Evolutionary conservation across 148 eudicot species (phyloP), one percentile per base, ranked within the genome.

Genomic region (Linanthus parryae): DNA sequence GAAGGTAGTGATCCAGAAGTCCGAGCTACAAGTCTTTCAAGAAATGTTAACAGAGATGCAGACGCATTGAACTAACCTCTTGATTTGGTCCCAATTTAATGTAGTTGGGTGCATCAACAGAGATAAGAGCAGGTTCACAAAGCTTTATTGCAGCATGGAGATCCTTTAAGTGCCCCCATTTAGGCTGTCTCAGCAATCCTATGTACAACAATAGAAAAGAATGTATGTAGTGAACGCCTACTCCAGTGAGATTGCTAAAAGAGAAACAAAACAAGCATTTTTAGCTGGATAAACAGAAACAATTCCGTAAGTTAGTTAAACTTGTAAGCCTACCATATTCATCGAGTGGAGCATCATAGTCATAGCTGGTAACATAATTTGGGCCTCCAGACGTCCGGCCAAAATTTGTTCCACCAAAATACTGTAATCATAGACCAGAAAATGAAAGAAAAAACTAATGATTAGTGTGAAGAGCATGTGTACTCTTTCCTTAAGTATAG

Each of bases 311-410:
- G 25, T 28, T 38, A 26, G 39, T 18, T 34, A 54, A 14, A 48
- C 5, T 31, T 50, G 24, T n/a, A 8, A 64, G 54, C 73, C 28
- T 64, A 88, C 99, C 99, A 76, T 84, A 94, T 82, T 94, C 99
- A 73, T 94, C 96, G 54, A 94, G 56, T 31, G 99, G 99, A 43
- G 99, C 99, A 82, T 94, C 99, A 66, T 94, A 94, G 42, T 88
- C 99, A 57, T 88, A 94, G 58, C 99, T 94, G 51, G 96, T 94
- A 58, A 84, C 74, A 58, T 77, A 73, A 58, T 77, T 77, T 56
- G 99, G 99, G 43, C 99, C 99, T 31, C 99, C 99, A 30, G 99
- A 67, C 60, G 91, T 82, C 46, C 96, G 83, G 19, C 88, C 99
- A 60, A 92, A 92, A 60, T 84, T 92, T 45, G 96, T 92, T 57